phyloP scores from a whole-genome alignment of 2,329 filamentous ascomycete species.

The Epichloe aotearoae region DNA sequence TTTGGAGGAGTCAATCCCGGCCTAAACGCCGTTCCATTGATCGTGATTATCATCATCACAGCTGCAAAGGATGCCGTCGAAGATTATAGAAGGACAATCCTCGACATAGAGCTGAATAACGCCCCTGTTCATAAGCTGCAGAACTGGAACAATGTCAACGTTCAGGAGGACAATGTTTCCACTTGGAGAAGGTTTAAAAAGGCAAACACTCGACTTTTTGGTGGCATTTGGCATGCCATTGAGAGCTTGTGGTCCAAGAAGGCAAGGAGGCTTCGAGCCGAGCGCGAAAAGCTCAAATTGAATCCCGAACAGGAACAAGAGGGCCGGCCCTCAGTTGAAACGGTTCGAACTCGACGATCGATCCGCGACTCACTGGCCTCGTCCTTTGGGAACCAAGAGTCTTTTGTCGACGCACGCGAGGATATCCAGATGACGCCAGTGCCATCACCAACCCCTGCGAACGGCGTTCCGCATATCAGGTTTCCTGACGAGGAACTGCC shows the following conservation, averaged over 20 bases:
- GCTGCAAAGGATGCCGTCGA: conserved; percentile 91
- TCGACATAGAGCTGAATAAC: conserved; percentile 93
- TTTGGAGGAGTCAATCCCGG: conserved; percentile 88
- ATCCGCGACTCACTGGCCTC: conserved; percentile 29
- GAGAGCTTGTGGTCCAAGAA: conserved; percentile 38
- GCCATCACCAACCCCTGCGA: conserved; percentile 52
- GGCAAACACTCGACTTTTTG: conserved; percentile 52
- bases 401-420: conserved; percentile 42
- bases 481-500: conserved; percentile 27
- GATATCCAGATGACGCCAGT: conserved; percentile 96
- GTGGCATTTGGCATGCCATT: conserved; percentile 36
- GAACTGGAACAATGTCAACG: conserved; percentile 88
- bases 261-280: conserved; percentile 34
- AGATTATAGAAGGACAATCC: conserved; percentile 80
- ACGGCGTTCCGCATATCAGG: conserved; percentile 26
- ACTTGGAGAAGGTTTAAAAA: conserved; percentile 87
- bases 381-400: conserved; percentile 40
- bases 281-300: conserved; percentile 25
- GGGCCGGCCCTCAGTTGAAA: conserved; percentile 44
- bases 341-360: conserved; percentile 20
- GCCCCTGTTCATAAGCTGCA: conserved; percentile 82
- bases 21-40: conserved; percentile 78
- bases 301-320: conserved; percentile 28
- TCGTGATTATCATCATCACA: conserved; percentile 81
- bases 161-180: conserved; percentile 73